phyloP scores from a whole-genome alignment of 169 alveolate genomes.

The Cryptosporidium muris region DNA sequence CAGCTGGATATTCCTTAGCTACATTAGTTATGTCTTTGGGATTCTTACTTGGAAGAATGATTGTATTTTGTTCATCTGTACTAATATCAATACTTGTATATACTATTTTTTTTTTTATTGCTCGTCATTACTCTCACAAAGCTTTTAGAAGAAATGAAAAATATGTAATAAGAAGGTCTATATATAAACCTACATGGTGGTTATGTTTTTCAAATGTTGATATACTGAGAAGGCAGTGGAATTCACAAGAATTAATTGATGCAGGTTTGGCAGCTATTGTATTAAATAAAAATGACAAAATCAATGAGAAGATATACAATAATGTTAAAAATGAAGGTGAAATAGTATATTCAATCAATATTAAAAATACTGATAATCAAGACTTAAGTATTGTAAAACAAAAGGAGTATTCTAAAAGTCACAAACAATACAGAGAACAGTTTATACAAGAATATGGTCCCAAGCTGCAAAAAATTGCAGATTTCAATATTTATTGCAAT shows the following conservation, averaged over 20 bases:
- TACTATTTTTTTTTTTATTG: not conserved
- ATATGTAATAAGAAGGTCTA: conserved; percentile 35
- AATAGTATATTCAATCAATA: not conserved
- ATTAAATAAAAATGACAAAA: not conserved
- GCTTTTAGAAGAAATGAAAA: not conserved
- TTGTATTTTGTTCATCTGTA: not conserved
- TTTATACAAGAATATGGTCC: no score
- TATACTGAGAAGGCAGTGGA: conserved; percentile 21
- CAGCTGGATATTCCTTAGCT: conserved; percentile 14
- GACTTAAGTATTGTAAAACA: not conserved
- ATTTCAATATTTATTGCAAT: conserved; percentile 43
- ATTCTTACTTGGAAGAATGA: conserved; percentile 19
- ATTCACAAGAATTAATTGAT: conserved; percentile 42
- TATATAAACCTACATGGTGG: conserved; percentile 66
- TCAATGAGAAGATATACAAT: not conserved
- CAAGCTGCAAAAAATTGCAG: not conserved
- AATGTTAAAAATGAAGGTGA: not conserved
- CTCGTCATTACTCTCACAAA: conserved; percentile 29
- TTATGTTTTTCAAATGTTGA: conserved; percentile 39
- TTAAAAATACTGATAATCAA: not conserved
- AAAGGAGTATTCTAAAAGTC: conserved; percentile 1
- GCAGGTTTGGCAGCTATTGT: conserved; percentile 25
- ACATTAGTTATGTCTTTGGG: conserved; percentile 35
- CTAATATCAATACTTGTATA: not conserved
- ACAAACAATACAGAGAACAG: no score